A percentile compares a stretch with the other conserved stretches of the same genome.
Evolutionary conservation across 1,139 yeast genomes (phyloP).

Genomic region (Zygosaccharomyces pseudobailii): DNA sequence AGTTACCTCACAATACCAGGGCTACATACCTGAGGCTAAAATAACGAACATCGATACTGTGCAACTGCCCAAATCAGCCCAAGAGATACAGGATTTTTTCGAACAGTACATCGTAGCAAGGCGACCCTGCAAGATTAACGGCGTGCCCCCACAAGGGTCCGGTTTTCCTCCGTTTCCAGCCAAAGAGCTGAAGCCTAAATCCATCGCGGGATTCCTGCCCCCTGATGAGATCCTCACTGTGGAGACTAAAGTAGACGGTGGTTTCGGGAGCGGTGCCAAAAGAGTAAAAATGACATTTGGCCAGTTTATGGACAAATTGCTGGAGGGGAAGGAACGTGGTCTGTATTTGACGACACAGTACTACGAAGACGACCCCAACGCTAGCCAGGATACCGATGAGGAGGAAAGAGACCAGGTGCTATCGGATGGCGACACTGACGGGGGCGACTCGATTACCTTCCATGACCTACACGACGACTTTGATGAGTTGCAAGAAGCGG

Average conservation of each 20-base stretch:
- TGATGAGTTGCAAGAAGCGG: slow-evolving; percentile 37
- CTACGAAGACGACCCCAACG: slow-evolving; percentile 38
- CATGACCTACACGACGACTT: slow-evolving; percentile 49
- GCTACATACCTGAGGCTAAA: slow-evolving; percentile 12
- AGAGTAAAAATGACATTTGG: slow-evolving; percentile 46
- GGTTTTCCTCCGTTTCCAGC: slow-evolving; percentile 13
- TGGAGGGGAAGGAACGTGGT: slow-evolving; percentile 40
- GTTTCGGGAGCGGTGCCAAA: slow-evolving; percentile 60
- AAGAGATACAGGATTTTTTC: slow-evolving; percentile 15
- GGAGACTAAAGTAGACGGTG: slow-evolving; percentile 52
- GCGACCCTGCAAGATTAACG: slow-evolving; percentile 24
- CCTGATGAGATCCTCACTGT: slow-evolving; percentile 44
- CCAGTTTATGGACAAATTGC: slow-evolving; percentile 41
- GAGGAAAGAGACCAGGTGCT: slow-evolving; percentile 23
- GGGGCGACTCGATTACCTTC: slow-evolving; percentile 43
- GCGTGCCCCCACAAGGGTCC: slow-evolving; percentile 7
- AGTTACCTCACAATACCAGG: slow-evolving; percentile 11
- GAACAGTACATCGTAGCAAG: slow-evolving; percentile 16
- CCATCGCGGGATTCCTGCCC: slow-evolving; percentile 35
- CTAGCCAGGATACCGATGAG: slow-evolving; percentile 52
- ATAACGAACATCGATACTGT: slow-evolving; percentile 14
- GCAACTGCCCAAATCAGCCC: slow-evolving; percentile 15
- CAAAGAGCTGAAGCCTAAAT: slow-evolving; percentile 35
- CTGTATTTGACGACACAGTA: slow-evolving; percentile 68
- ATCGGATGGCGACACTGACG: slow-evolving; percentile 23